A percentile compares a stretch with the other conserved stretches of the same genome.
phyloP scores from a whole-genome alignment of 768 basidiomycete species.

The Mycena capillaripes region DNA sequence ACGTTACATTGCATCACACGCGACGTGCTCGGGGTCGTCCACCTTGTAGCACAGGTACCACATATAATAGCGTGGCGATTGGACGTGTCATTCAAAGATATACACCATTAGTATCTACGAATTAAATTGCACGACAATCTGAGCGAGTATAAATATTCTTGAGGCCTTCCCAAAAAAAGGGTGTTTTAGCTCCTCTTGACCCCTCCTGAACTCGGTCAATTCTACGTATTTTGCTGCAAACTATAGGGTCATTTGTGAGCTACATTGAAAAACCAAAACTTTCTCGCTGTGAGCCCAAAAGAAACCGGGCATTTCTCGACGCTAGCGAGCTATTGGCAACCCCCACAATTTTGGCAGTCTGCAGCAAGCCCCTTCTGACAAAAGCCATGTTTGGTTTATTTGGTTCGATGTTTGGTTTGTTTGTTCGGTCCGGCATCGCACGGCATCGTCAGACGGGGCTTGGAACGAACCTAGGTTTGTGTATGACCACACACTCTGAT shows the following conservation, averaged over 20 bases:
- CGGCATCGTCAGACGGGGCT: too few relatives aligned
- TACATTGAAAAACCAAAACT: background rate
- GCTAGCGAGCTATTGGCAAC: background rate
- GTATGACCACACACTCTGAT: too few relatives aligned
- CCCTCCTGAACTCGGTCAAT: background rate
- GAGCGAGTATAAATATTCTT: background rate
- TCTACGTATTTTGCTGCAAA: conserved; percentile 9
- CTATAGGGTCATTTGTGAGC: background rate
- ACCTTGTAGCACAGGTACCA: background rate
- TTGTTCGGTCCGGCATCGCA: too few relatives aligned
- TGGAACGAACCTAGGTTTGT: too few relatives aligned
- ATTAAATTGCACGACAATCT: background rate
- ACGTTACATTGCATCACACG: background rate
- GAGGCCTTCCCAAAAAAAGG: background rate
- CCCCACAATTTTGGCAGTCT: conserved; percentile 7
- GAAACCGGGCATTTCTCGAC: background rate
- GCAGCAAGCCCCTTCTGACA: conserved; percentile 21
- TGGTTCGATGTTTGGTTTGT: background rate
- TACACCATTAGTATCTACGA: background rate
- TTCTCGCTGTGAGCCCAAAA: too few relatives aligned
- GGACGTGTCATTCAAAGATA: background rate
- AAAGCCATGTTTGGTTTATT: background rate
- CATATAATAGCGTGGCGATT: background rate
- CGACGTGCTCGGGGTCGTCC: background rate
- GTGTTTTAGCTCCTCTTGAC: conserved; percentile 1